A percentile compares a stretch with the other conserved stretches of the same genome.
These are phyloP conservation scores for Heracleum sosnowskyi DNA, from an alignment of 129 eudicot genomes.

Conservation along the genomic window DNA sequence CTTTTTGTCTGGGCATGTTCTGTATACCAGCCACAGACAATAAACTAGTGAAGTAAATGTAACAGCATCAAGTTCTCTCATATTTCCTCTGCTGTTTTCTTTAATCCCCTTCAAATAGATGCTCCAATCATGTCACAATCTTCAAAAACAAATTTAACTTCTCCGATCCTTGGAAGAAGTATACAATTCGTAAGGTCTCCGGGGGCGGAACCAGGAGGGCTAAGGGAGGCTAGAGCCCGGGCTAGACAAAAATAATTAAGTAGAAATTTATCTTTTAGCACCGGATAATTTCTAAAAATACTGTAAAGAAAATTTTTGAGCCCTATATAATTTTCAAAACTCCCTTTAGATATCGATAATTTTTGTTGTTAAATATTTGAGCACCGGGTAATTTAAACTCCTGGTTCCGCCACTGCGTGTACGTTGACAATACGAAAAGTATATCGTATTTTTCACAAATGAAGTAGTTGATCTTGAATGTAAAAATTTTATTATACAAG, in stretches of 20 bases:
- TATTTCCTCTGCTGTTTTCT: neutral
- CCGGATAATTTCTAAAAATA: too few species aligned
- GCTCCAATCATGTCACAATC: neutral
- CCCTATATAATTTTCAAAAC: too few species aligned
- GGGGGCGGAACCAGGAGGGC: too few species aligned
- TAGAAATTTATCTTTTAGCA: too few species aligned
- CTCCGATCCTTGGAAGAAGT: neutral
- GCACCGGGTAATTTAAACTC: too few species aligned
- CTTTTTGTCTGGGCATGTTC: neutral
- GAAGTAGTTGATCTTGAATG: neutral
- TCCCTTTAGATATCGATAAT: too few species aligned
- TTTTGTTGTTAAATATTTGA: too few species aligned
- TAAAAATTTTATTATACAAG: neutral
- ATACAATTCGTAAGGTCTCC: neutral
- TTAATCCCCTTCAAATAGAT: neutral
- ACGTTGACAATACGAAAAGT: neutral
- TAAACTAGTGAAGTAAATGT: neutral
- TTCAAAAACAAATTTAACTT: neutral
- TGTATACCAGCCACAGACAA: neutral
- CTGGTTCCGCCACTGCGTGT: too few species aligned
- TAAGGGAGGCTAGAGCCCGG: too few species aligned
- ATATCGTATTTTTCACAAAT: neutral
- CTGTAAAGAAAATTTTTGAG: too few species aligned
- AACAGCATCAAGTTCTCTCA: neutral
- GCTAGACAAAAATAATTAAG: too few species aligned